Conservation (phyloP, 768 basidiomycete genomes). For the Tephrocybe sp. region DNA sequence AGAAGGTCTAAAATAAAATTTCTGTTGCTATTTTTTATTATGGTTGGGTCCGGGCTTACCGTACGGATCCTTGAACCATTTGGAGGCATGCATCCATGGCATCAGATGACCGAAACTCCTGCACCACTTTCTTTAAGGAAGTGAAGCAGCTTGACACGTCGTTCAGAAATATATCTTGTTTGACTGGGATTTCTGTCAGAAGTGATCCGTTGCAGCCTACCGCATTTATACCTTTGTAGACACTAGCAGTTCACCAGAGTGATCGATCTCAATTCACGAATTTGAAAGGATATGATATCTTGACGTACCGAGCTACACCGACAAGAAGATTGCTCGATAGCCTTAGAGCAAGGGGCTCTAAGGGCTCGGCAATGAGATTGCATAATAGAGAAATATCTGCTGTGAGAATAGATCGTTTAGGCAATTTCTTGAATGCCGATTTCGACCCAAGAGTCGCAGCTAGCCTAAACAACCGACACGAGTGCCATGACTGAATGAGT, state of each 20-base stretch:
- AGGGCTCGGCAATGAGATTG: conserved; percentile 74
- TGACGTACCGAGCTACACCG: conserved; percentile 81
- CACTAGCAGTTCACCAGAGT: conserved; percentile 18
- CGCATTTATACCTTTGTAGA: conserved; percentile 50
- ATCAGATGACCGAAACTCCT: conserved; percentile 52
- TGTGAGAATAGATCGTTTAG: conserved; percentile 77
- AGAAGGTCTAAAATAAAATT: conserved; percentile 36
- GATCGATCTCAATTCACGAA: too few species aligned
- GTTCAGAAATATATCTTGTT: conserved; percentile 77
- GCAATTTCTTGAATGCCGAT: conserved; percentile 81
- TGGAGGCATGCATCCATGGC: conserved; percentile 56
- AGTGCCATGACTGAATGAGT: neutral
- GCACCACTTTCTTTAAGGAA: conserved; percentile 74
- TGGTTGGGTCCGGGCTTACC: conserved; percentile 37
- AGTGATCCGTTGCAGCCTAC: neutral
- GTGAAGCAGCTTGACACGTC: conserved; percentile 80
- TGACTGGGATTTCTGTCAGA: conserved; percentile 45
- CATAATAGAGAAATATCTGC: conserved; percentile 84
- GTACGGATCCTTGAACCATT: conserved; percentile 64
- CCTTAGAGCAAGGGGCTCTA: conserved; percentile 82
- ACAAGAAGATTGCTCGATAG: conserved; percentile 88
- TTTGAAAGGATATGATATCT: too few species aligned
- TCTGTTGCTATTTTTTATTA: neutral
- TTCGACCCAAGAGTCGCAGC: conserved; percentile 88
- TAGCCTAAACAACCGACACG: too few species aligned